phyloP scores from a whole-genome alignment of 352 stramenopile species.

The Globisporangium apiculatum region DNA sequence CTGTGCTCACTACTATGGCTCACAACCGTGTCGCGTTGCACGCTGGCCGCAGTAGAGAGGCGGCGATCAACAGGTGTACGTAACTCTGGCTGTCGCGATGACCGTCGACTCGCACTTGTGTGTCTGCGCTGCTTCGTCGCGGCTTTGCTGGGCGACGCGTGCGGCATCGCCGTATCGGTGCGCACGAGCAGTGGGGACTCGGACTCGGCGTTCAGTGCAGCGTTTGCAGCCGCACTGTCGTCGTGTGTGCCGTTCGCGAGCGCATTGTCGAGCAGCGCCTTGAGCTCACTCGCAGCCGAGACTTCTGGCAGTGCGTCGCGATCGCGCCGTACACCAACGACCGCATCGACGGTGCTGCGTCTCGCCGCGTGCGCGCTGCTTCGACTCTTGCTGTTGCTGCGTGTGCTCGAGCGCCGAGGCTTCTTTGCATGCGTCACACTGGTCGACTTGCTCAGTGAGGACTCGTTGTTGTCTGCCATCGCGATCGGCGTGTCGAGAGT shows the following conservation, averaged over 20 bases:
- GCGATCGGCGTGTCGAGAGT: too few species aligned
- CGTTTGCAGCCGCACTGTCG: slow-evolving; percentile 14
- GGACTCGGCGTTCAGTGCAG: slow-evolving; percentile 16
- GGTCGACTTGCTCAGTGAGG: too few species aligned
- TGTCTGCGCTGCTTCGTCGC: background rate
- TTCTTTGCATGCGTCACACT: too few species aligned
- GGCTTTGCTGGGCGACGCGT: slow-evolving; percentile 3
- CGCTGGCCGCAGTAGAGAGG: background rate
- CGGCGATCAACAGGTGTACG: background rate
- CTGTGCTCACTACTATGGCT: background rate
- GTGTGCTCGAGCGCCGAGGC: too few species aligned
- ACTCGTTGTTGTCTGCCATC: too few species aligned
- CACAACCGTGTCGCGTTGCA: background rate
- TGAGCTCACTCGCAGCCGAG: slow-evolving; percentile 12
- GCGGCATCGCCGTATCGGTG: slow-evolving; percentile 9
- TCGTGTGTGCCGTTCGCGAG: background rate
- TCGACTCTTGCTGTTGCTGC: background rate
- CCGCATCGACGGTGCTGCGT: background rate
- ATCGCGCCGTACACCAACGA: background rate
- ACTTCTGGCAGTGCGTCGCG: background rate
- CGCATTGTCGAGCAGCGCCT: slow-evolving; percentile 12
- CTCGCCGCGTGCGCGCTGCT: background rate
- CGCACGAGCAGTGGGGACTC: slow-evolving; percentile 32
- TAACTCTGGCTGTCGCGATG: background rate
- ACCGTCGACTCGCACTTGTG: background rate